A percentile compares a stretch with the other conserved stretches of the same genome.
phyloP scores from a whole-genome alignment of 23 red algal species.

The Gracilaria domingensis region DNA sequence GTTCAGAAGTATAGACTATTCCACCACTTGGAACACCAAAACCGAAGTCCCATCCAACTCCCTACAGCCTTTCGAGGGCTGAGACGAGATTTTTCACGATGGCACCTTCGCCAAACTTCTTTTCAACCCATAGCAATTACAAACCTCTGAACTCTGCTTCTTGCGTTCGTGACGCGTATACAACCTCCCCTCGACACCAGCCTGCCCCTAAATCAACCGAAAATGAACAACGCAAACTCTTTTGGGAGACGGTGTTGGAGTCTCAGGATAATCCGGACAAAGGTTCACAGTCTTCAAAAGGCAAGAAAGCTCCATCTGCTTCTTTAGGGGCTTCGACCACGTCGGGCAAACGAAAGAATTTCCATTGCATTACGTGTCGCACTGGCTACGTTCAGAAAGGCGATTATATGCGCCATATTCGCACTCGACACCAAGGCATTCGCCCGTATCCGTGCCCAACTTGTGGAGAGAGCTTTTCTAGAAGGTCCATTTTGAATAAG shows the following conservation, averaged over 20 bases:
- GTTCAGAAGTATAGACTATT: too few relatives aligned
- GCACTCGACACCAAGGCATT: slow-evolving; percentile 23
- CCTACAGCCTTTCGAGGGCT: not conserved
- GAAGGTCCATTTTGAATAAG: slow-evolving; percentile 43
- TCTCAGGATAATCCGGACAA: not conserved
- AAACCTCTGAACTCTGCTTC: not conserved
- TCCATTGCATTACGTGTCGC: slow-evolving; percentile 3
- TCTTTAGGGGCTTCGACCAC: not conserved
- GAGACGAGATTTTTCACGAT: not conserved
- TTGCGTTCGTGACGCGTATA: not conserved
- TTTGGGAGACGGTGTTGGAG: slow-evolving; percentile 13
- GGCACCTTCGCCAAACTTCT: slow-evolving; percentile 6
- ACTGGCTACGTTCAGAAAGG: slow-evolving; percentile 42
- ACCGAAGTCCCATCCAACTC: not conserved
- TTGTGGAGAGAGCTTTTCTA: slow-evolving; percentile 24
- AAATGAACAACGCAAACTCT: slow-evolving; percentile 14
- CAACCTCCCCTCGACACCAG: not conserved
- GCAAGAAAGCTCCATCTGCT: not conserved
- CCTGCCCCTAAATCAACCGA: not conserved
- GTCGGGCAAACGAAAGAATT: slow-evolving; percentile 20
- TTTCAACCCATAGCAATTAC: not conserved
- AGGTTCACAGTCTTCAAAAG: not conserved
- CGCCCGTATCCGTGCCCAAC: slow-evolving; percentile 11
- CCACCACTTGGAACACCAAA: too few relatives aligned
- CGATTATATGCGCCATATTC: slow-evolving; percentile 41